Conservation (phyloP, 139 green algal species). For the Raphidocelis subcapitata region DNA sequence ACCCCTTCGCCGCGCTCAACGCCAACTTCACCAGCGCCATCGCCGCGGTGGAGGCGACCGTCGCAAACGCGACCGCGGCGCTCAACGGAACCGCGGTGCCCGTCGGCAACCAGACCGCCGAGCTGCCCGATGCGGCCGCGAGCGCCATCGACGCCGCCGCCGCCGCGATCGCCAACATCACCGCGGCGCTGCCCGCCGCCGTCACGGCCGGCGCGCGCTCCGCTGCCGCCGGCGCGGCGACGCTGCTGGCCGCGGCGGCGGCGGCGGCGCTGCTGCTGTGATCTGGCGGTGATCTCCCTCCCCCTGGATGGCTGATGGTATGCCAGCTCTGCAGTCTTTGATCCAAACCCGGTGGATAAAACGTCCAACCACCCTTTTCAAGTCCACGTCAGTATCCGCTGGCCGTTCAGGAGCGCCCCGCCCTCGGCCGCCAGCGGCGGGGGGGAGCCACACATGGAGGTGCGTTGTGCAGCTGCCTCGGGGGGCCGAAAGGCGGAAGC, state of each 20-base stretch:
- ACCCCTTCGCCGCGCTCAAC: too few relatives aligned
- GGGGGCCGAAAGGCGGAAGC: too few relatives aligned
- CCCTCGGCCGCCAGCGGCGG: too few relatives aligned
- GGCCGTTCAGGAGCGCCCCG: background rate
- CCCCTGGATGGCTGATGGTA: background rate
- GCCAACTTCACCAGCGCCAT: conserved; percentile 22
- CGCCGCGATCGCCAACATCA: background rate
- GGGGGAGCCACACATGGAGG: too few relatives aligned
- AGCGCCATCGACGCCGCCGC: background rate
- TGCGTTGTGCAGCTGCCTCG: too few relatives aligned
- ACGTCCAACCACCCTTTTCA: background rate
- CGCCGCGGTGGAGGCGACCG: background rate
- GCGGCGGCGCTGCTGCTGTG: conserved; percentile 9
- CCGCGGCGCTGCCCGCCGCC: background rate
- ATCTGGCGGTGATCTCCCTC: too few relatives aligned
- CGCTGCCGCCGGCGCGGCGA: background rate
- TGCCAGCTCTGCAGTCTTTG: background rate
- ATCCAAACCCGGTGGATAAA: background rate
- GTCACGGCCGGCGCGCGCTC: background rate
- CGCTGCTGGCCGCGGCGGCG: background rate
- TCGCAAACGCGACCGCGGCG: background rate
- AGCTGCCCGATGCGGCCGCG: too few relatives aligned
- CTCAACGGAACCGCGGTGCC: too few relatives aligned
- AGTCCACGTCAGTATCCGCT: background rate
- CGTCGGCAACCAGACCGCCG: too few relatives aligned